Evolutionary conservation across 2,329 filamentous ascomycete species (phyloP).

Genomic region (Trichoderma asperellum): DNA sequence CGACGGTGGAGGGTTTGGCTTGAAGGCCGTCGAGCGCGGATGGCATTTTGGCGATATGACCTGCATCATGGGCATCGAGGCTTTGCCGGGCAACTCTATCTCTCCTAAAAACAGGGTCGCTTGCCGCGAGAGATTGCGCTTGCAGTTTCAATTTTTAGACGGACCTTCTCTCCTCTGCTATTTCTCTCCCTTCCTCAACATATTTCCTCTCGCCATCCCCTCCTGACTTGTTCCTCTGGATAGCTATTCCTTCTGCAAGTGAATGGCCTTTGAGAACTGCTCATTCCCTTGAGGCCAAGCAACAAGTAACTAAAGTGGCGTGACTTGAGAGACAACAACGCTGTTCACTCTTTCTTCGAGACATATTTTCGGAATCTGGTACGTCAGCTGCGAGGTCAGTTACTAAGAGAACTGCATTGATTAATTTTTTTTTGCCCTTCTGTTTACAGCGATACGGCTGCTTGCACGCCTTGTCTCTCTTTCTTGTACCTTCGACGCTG

Average conservation of each 20-base stretch:
- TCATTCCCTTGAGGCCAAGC: conserved; percentile 1
- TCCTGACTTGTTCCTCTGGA: not conserved
- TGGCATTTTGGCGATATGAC: conserved; percentile 26
- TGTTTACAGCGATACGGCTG: not conserved
- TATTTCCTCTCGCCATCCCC: not conserved
- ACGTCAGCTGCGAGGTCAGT: not conserved
- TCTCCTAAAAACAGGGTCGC: conserved; percentile 14
- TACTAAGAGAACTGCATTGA: not conserved
- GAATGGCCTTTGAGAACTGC: not conserved
- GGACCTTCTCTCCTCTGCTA: conserved; percentile 4
- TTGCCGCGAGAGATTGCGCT: conserved; percentile 23
- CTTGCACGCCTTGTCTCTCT: not conserved
- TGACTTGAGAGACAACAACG: not conserved
- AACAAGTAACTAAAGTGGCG: not conserved
- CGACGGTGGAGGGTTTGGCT: conserved; percentile 16
- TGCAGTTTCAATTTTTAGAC: not conserved
- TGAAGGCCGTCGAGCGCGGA: not conserved
- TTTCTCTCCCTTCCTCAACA: conserved; percentile 8
- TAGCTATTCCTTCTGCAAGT: conserved; percentile 1
- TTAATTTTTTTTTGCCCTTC: not conserved
- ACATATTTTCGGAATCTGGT: not conserved
- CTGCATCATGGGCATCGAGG: conserved; percentile 17
- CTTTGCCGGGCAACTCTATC: conserved; percentile 17
- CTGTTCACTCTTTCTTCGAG: conserved; percentile 6
- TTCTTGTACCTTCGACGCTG: not conserved